Conservation (phyloP, 345 rosid species). For the Eucalyptus guilfoylei region DNA sequence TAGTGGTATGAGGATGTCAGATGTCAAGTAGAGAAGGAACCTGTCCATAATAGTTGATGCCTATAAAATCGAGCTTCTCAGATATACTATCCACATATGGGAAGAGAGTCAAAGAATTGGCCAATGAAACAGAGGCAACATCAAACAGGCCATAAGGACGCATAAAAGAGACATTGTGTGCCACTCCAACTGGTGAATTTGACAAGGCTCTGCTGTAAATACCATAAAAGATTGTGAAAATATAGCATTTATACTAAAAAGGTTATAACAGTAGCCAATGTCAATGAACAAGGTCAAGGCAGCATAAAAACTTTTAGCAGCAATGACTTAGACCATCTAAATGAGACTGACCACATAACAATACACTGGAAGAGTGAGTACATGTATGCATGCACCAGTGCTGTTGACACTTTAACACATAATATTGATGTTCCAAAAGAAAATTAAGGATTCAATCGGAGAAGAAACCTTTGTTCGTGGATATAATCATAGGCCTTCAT, state of each 20-base stretch:
- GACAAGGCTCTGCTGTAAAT: background rate
- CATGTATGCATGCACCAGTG: background rate
- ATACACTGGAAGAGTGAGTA: background rate
- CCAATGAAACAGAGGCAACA: constrained; percentile 60
- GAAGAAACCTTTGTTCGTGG: constrained; percentile 44
- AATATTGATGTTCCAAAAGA: background rate
- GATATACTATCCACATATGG: constrained; percentile 69
- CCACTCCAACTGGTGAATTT: constrained; percentile 53
- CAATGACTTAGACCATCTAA: background rate
- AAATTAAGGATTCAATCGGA: background rate
- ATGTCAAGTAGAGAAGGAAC: constrained; percentile 13
- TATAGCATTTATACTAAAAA: background rate
- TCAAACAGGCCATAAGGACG: constrained; percentile 93
- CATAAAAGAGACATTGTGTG: constrained; percentile 89
- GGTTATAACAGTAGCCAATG: background rate
- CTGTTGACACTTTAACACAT: background rate
- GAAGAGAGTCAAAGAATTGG: constrained; percentile 64
- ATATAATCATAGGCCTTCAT: constrained; percentile 75
- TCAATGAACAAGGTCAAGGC: background rate
- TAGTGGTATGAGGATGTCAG: background rate
- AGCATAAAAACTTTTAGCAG: background rate
- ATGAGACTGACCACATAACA: background rate
- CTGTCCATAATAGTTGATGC: constrained; percentile 97
- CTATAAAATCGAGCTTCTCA: constrained; percentile 73
- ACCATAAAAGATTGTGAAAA: background rate